Evolutionary conservation across 108 stramenopile species (phyloP), one percentile per base, ranked within the genome.

Genomic region (Pseudonitzschia multiseries): DNA sequence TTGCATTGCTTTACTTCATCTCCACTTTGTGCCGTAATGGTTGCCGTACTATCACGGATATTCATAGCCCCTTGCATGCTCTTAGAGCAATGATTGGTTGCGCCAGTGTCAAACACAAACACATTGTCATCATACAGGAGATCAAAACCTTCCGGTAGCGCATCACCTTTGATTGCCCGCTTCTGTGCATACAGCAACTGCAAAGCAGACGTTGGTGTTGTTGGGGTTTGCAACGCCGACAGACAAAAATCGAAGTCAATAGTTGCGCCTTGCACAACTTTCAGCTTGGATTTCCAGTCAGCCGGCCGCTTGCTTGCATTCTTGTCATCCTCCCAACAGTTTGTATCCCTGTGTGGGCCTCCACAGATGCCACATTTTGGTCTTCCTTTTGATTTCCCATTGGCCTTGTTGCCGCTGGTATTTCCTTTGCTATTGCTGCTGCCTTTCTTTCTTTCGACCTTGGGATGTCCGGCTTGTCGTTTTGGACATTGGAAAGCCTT

Each of bases 91-190:
- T 54, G n/a, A 15, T 13, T 24, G 6, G 53, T 24, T 10, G 53
- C 53, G 6, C 53, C 53, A 4, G 13, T 54, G 24, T 54, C 53
- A 54, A 54, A 54, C n/a, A 54, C 24, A n/a, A n/a, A 54, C 8
- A 54, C 53, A 24, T 54, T 54, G 22, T 54, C 24, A 24, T 54
- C 53, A 54, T 54, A 54, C 9, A 54, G 53, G 9, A 54, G 53
- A 24, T 54, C 53, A 24, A 54, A 54, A 14, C 24, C 24, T 8
- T 54, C 14, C 12, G 53, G 53, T 8, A 15, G 8, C 9, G 6
- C 53, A n/a, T 24, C n/a, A 8, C 53, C 53, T 20, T 50, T 24
- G 22, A 24, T 24, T 54, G 53, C n/a, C n/a, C n/a, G n/a, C n/a
- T n/a, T n/a, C 14, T 24, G 53, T 8, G 53, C 14, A 8, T 54